Percentiles rank a stretch among this genome's conserved stretches.
Evolutionary conservation across 495 filamentous ascomycete species (phyloP).

Genomic region (Lophium mytilinum): DNA sequence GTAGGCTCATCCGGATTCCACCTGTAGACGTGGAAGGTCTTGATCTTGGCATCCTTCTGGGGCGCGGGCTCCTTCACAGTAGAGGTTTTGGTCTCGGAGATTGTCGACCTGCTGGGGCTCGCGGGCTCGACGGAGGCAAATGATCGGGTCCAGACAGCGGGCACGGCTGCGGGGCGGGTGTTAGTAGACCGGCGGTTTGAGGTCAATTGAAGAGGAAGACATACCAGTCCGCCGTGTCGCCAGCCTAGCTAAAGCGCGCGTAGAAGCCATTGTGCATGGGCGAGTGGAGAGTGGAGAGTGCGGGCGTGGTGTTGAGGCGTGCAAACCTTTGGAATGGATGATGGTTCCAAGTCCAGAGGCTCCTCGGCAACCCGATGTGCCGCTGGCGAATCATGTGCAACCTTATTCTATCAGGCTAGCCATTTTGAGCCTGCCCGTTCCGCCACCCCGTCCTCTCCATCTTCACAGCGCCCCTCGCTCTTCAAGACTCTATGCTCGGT

Average conservation of each 20-base stretch:
- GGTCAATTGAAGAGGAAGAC: not conserved
- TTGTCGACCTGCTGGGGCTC: slow-evolving; percentile 11
- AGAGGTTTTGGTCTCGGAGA: slow-evolving; percentile 44
- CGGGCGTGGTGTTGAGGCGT: slow-evolving; percentile 4
- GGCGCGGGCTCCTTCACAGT: slow-evolving; percentile 49
- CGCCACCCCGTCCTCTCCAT: not conserved
- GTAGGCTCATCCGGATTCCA: slow-evolving; percentile 91
- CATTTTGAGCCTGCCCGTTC: not conserved
- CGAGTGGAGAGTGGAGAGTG: slow-evolving; percentile 1
- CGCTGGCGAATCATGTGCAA: not conserved
- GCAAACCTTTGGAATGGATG: not conserved
- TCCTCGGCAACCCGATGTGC: not conserved
- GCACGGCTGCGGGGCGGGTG: slow-evolving; percentile 19
- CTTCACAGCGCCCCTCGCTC: not conserved
- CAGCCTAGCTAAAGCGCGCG: slow-evolving; percentile 22
- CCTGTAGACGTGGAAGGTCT: slow-evolving; percentile 97
- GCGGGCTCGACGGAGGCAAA: slow-evolving; percentile 24
- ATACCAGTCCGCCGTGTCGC: slow-evolving; percentile 18
- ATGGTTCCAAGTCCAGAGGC: not conserved
- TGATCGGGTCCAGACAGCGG: slow-evolving; percentile 18
- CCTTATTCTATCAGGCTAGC: too few relatives aligned
- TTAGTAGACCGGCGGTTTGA: slow-evolving; percentile 6
- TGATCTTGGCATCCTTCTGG: slow-evolving; percentile 55
- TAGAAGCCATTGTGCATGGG: slow-evolving; percentile 16
- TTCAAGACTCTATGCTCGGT: not conserved